Evolutionary conservation across 1,284 basidiomycete species (phyloP), one percentile per base, ranked within the genome.

Genomic region (Amylostereum chailletii): DNA sequence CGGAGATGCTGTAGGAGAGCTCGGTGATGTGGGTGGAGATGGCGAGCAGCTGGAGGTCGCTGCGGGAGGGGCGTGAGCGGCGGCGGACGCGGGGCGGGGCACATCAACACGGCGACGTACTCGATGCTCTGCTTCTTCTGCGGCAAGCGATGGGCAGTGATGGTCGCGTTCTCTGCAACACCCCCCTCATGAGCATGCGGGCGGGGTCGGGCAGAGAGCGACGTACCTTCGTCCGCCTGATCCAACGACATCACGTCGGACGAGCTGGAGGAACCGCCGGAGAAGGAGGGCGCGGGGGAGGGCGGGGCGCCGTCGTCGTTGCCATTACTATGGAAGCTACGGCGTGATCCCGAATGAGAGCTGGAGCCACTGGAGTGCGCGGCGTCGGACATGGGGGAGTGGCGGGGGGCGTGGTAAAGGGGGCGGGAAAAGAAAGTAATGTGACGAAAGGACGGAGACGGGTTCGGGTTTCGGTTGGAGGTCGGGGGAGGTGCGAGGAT

Each of bases 21-120:
- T 90, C 87, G 9, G 87, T 90, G 60, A 90, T 86, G 59, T 83
- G 83, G 1, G 86, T 85, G n/a, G 86, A 88, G 57, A 86, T 71
- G 36, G 86, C 85, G 36, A 90, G 69, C 41, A 87, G 62, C 46
- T 78, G 83, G 41, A 90, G 70, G 61, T 89, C 83, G 50, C 83
- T 87, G 65, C 19, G 19, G 19, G 19, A 19, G 19, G 19, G 19
- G 19, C 19, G 19, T 19, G 19, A 19, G 19, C 19, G 19, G 19
- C 19, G 19, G 19, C 19, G 19, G 19, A 19, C 19, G 19, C 19
- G 19, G 19, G 19, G 19, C 19, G 19, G 19, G 19, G 19, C 19
- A 19, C 19, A 19, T 19, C 19, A 19, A 19, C 19, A 19, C 19
- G 19, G 19, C 19, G 19, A 19, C 69, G 51, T 59, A 72, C 69